Base-by-base conservation (phyloP, 805 yeast species). In the Kodamaea restingae region DNA sequence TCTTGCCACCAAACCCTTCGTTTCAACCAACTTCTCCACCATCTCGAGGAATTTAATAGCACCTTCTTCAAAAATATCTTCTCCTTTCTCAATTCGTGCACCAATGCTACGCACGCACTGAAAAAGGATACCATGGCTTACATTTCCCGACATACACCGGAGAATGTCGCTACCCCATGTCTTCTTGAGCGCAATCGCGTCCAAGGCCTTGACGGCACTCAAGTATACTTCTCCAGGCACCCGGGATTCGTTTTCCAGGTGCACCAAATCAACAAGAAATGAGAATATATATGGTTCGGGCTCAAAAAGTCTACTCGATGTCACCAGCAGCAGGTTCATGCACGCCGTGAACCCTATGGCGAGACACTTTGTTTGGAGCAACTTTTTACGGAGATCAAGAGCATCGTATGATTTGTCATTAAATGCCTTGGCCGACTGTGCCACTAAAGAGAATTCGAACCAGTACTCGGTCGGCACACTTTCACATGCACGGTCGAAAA, bases 81-180 rank as follows among this genome's bases (percentile, higher is more conserved):
- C 53, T 31, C 60, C 60, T 4, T 56, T 61, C 27, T 43, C 69
- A 30, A 70, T 61, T 41, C 78, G 76, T 39, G 76, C 67, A 12
- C 36, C 25, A n/a, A 87, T 76, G 31, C 70, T 69, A 41, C 90
- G 74, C 20, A 88, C 56, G 21, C 81, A 74, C 52, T 85, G 88
- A 63, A 84, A 85, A 28, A 90, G 54, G 9, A 80, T 62, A 1
- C 97, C 97, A 59, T 90, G 96, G 44, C 81, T 79, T 28, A 90
- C 88, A 55, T 87, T 87, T 7, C 93, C 96, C 15, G 93, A 87
- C 46, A 88, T 58, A 9, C 85, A 80, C 42, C 88, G 72, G 38
- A 88, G 70, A 15, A 90, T 70, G 48, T 88, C 96, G 36, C 81
- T 70, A 12, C 90, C 81, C 76, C 88, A 83, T 3, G 73, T 72